These are phyloP conservation scores for Melanopsichium pennsylvanicum DNA, from an alignment of 1,284 basidiomycete genomes.

Conservation along the genomic window DNA sequence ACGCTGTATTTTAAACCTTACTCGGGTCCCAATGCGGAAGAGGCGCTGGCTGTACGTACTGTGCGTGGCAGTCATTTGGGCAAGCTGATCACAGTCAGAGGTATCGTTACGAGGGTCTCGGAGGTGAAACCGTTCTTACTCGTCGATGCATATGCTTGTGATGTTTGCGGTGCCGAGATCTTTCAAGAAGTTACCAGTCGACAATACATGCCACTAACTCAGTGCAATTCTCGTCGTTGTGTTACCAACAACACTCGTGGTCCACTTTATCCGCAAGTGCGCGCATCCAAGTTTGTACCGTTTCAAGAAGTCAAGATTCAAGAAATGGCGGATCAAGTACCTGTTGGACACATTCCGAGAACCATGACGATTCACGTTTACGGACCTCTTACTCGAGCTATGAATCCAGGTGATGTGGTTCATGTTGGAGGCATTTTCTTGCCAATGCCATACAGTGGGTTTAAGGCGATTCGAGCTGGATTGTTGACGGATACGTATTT, in stretches of 20 bases:
- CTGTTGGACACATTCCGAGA: constrained; percentile 97
- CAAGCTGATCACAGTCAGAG: constrained; percentile 90
- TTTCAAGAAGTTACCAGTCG: constrained; percentile 98
- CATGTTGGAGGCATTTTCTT: constrained; percentile 88
- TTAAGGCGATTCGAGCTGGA: constrained; percentile 88
- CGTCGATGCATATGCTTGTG: constrained; percentile 98
- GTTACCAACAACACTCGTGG: constrained; percentile 86
- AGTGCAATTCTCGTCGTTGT: constrained; percentile 77
- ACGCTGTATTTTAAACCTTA: constrained; percentile 93
- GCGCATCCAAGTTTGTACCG: constrained; percentile 94
- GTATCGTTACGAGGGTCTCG: constrained; percentile 96
- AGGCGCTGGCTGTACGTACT: constrained; percentile 82
- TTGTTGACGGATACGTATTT: constrained; percentile 97
- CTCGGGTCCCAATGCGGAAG: constrained; percentile 65
- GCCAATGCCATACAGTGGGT: constrained; percentile 87
- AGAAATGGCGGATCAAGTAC: constrained; percentile 99
- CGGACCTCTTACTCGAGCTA: constrained; percentile 84
- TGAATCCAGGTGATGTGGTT: constrained; percentile 96
- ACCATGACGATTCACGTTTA: constrained; percentile 96
- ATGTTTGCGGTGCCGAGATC: constrained; percentile 95
- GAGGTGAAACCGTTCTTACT: constrained; percentile 97
- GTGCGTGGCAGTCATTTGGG: constrained; percentile 87
- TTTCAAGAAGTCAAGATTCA: constrained; percentile 99
- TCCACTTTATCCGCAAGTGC: constrained; percentile 95
- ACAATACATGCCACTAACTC: constrained; percentile 84